Evolutionary conservation across 352 stramenopile species (phyloP), one percentile per base, ranked within the genome.

Genomic region (Thraustochytrium sp.): DNA sequence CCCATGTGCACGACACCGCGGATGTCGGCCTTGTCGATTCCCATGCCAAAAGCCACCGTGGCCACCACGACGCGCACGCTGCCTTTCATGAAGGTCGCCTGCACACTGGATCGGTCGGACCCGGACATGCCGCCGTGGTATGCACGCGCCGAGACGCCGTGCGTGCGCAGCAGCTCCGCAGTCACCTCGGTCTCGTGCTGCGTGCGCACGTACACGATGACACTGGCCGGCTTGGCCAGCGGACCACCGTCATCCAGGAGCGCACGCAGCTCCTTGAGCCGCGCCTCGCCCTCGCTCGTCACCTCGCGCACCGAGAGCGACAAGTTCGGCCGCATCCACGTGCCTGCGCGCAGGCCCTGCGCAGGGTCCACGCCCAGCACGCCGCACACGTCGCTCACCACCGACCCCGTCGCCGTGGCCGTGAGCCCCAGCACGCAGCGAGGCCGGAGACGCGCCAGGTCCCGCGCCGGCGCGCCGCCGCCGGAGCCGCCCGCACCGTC

Each of bases 11-110:
- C 89, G 8, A 99, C 93, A 36, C 90, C 90, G 3, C 91, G 90
- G 31, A 99, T 93, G 88, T 99, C 96, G 55, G 93, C 90, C 88
- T 98, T 98, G 90, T 98, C 95, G 62, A 98, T 97, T 75, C 95
- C 95, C 90, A 99, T 97, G 11, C 96, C 95, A 86, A 98, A 99
- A 0, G 96, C 96, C 46, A 98, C 92, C 18, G 94, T 97, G 3
- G 95, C 96, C 31, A 98, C 94, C 62, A 97, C 75, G 4, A 84
- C 49, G 34, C 44, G 63, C 16, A 84, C 29, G 48, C 18, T 84
- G n/a, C 76, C 76, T 2, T 62, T 84, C 64, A 65, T 84, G 40
- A 76, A 84, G 21, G 85, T 89, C 74, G 85, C 89, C 85, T 94
- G 90, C 31, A 89, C 87, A 59, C 82, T 90, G n/a, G 62, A 84